Conservation (phyloP, 2,329 filamentous ascomycete genomes). For the Verticillium klebahnii region DNA sequence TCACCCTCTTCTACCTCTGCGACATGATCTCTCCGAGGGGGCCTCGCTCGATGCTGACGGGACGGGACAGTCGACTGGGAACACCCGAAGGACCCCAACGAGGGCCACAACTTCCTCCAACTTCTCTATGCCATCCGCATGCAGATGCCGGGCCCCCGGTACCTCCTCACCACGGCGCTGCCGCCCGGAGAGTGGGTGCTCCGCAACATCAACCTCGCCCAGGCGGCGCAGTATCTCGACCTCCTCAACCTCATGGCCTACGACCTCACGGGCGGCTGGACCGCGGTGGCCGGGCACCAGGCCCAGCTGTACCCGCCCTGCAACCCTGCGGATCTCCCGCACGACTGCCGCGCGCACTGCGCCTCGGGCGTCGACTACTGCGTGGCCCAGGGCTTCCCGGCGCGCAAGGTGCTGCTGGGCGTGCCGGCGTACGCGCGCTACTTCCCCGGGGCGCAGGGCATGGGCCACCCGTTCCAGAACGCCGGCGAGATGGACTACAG, state of each 20-base stretch:
- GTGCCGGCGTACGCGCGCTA: constrained; percentile 59
- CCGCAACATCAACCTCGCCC: constrained; percentile 51
- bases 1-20: no score
- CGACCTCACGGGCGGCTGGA: constrained; percentile 63
- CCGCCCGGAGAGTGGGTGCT: constrained; percentile 60
- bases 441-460: constrained; percentile 48
- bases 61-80: constrained; percentile 60
- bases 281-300: constrained; percentile 56
- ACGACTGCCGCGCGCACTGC: constrained; percentile 22
- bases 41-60: background rate
- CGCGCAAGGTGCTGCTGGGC: constrained; percentile 56
- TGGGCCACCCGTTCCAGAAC: constrained; percentile 47
- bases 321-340: constrained; percentile 4
- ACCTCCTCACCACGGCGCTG: constrained; percentile 57
- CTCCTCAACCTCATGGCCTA: constrained; percentile 66
- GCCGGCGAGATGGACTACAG: constrained; percentile 57
- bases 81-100: constrained; percentile 47
- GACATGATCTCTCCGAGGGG: no score
- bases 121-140: constrained; percentile 52
- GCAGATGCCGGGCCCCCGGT: constrained; percentile 49
- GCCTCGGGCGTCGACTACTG: constrained; percentile 53
- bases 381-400: constrained; percentile 46
- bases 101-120: constrained; percentile 53
- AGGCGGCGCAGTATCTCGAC: constrained; percentile 50
- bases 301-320: constrained; percentile 51